A percentile compares a stretch with the other conserved stretches of the same genome.
Evolutionary conservation across 352 stramenopile genomes (phyloP).

Genomic region (Achlya hypogyna): DNA sequence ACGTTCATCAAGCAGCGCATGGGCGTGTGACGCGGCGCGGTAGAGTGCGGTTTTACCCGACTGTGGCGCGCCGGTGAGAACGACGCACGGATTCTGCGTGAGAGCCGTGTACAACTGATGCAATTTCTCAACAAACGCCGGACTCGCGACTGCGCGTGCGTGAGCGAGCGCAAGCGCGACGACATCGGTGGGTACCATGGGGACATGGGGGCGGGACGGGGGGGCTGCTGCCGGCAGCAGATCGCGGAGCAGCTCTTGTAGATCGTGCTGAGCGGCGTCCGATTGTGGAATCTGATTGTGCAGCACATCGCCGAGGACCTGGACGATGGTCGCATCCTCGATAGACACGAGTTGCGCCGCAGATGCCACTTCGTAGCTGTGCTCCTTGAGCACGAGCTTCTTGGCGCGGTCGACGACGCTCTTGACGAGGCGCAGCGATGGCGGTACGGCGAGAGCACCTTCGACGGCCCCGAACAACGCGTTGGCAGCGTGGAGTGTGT

Average conservation of each 20-base stretch:
- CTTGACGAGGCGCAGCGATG: background rate
- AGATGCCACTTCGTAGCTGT: background rate
- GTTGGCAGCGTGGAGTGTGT: background rate
- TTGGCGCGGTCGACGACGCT: background rate
- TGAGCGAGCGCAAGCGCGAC: background rate
- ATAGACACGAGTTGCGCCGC: background rate
- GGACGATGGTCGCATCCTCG: background rate
- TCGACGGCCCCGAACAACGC: background rate
- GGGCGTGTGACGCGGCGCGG: constrained; percentile 26
- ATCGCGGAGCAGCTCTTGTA: constrained; percentile 1
- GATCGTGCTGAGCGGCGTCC: background rate
- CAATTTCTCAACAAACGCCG: constrained; percentile 31
- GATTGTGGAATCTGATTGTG: background rate
- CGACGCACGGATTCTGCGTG: constrained; percentile 22
- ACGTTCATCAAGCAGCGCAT: constrained; percentile 9
- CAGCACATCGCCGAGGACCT: constrained; percentile 5
- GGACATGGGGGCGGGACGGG: background rate
- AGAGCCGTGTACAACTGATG: constrained; percentile 40
- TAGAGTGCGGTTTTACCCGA: constrained; percentile 53
- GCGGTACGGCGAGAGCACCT: background rate
- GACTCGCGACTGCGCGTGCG: background rate
- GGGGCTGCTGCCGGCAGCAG: background rate
- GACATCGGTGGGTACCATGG: background rate
- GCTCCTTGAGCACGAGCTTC: background rate
- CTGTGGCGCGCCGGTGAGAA: constrained; percentile 35